These are phyloP conservation scores for Ustilago crameri DNA, from an alignment of 1,284 basidiomycete species.

Conservation along the genomic window DNA sequence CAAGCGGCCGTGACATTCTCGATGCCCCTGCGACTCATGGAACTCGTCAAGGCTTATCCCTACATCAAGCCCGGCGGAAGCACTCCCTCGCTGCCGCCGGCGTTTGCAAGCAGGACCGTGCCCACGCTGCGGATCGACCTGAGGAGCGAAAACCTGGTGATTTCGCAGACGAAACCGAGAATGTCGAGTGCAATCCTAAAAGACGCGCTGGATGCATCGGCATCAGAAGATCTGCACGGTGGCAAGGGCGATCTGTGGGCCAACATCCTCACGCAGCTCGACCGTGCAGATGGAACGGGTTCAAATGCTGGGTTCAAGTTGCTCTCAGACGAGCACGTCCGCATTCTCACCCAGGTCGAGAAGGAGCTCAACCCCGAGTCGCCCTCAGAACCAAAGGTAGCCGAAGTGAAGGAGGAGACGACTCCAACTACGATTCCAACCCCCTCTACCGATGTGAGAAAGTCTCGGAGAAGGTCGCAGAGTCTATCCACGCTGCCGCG, in stretches of 20 bases:
- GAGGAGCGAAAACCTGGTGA: conserved; percentile 43
- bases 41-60: conserved; percentile 53
- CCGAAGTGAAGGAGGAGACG: neutral
- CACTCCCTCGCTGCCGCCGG: conserved; percentile 25
- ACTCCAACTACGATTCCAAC: neutral
- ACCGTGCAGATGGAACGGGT: conserved; percentile 1
- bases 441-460: conserved; percentile 6
- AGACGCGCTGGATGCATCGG: conserved; percentile 44
- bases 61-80: conserved; percentile 9
- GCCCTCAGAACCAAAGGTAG: too few relatives aligned
- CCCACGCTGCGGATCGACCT: conserved; percentile 46
- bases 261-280: conserved; percentile 20
- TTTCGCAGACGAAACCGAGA: conserved; percentile 35
- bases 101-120: conserved; percentile 23
- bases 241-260: conserved; percentile 42
- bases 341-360: conserved; percentile 46
- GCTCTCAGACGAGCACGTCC: conserved; percentile 49
- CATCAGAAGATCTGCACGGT: conserved; percentile 17
- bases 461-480: conserved; percentile 22
- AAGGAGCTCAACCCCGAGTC: neutral
- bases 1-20: conserved; percentile 48
- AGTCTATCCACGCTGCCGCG: conserved; percentile 21
- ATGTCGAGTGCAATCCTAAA: conserved; percentile 34
- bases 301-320: conserved; percentile 14
- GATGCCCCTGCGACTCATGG: conserved; percentile 53